A percentile compares a stretch with the other conserved stretches of the same genome.
These are phyloP conservation scores for Pseudocercospora eumusae DNA, from an alignment of 2,329 filamentous ascomycete genomes.

Conservation along the genomic window DNA sequence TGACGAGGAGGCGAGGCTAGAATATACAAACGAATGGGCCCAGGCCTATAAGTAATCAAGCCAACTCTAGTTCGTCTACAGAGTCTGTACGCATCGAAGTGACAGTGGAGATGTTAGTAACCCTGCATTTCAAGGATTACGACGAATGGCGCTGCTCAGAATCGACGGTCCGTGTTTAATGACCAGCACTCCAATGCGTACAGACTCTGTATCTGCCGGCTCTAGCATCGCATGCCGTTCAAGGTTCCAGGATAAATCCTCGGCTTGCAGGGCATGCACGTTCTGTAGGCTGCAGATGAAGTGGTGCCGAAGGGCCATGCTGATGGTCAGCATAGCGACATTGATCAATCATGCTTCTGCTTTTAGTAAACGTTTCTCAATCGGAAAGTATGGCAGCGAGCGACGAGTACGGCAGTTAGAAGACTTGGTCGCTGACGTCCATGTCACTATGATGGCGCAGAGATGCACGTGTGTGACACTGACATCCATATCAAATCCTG, in stretches of 20 bases:
- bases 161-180: too few relatives aligned
- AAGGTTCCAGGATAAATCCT: background rate
- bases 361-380: background rate
- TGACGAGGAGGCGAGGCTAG: background rate
- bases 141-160: too few relatives aligned
- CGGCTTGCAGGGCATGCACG: background rate
- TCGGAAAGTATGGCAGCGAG: conserved; percentile 1
- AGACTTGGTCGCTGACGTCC: background rate
- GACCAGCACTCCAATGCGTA: too few relatives aligned
- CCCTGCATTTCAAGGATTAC: too few relatives aligned
- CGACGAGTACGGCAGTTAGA: too few relatives aligned
- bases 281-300: background rate
- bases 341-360: conserved; percentile 5
- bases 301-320: conserved; percentile 9
- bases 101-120: too few relatives aligned
- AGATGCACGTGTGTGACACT: background rate
- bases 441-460: background rate
- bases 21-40: background rate
- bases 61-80: background rate
- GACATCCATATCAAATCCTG: background rate
- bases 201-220: too few relatives aligned
- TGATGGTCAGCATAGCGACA: background rate
- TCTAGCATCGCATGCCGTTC: background rate
- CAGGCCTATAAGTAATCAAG: conserved; percentile 8
- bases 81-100: too few relatives aligned